These are phyloP conservation scores for Schizonepeta tenuifolia DNA, from an alignment of 257 asterid species.

Conservation along the genomic window DNA sequence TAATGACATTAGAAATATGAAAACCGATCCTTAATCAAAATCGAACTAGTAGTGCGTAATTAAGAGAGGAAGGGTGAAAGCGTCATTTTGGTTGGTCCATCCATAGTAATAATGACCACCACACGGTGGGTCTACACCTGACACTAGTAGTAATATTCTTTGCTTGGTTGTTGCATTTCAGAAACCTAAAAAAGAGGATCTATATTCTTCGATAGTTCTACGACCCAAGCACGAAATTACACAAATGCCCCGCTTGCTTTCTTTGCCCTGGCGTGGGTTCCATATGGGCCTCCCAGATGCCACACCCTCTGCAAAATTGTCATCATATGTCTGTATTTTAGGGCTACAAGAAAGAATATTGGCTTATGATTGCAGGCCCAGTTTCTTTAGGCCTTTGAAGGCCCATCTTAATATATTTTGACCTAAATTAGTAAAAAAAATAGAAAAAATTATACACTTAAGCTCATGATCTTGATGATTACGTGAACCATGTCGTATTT, in stretches of 20 bases:
- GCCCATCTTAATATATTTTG: not conserved
- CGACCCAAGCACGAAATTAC: constrained; percentile 25
- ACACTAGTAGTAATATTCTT: constrained; percentile 33
- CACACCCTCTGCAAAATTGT: not conserved
- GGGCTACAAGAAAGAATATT: not conserved
- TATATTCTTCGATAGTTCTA: constrained; percentile 6
- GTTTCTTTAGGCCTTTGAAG: not conserved
- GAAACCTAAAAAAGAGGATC: constrained; percentile 26
- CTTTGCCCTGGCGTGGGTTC: constrained; percentile 33
- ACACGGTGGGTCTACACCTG: too few species aligned
- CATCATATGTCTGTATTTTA: not conserved
- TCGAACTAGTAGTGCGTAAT: not conserved
- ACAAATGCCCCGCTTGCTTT: constrained; percentile 30
- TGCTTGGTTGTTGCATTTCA: constrained; percentile 40
- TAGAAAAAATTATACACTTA: too few species aligned
- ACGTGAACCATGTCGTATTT: too few species aligned
- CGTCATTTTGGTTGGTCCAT: too few species aligned
- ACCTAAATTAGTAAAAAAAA: too few species aligned
- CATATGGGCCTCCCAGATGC: constrained; percentile 31
- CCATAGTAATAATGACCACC: constrained; percentile 23
- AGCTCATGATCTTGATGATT: not conserved
- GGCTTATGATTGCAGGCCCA: not conserved
- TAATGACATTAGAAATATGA: not conserved
- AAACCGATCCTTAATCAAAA: not conserved
- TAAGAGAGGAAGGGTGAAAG: not conserved